Conservation (phyloP, 257 asterid species). For the Galeopsis tetrahit region DNA sequence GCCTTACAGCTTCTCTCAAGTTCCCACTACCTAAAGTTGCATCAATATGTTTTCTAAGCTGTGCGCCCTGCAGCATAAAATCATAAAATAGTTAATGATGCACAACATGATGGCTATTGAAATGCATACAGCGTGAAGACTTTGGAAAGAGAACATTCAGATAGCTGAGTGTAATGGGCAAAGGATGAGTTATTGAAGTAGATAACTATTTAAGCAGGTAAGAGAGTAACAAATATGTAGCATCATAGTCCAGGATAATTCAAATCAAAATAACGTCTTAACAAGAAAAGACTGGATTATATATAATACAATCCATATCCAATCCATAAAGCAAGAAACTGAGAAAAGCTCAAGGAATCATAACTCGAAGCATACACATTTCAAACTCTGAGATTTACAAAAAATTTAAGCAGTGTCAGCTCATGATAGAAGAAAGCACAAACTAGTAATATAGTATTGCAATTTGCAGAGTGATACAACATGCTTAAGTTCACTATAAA, state of each 20-base stretch:
- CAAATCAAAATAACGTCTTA: slow-evolving; percentile 1
- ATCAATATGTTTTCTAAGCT: slow-evolving; percentile 85
- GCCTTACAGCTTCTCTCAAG: slow-evolving; percentile 92
- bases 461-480: neutral
- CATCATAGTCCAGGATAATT: slow-evolving; percentile 1
- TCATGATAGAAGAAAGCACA: slow-evolving; percentile 18
- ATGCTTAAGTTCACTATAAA: slow-evolving; percentile 11
- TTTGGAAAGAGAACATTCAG: slow-evolving; percentile 2
- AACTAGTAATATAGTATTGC: neutral
- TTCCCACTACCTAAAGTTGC: slow-evolving; percentile 95
- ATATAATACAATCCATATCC: neutral
- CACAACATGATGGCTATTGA: neutral
- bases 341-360: slow-evolving; percentile 13
- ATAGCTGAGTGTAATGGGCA: slow-evolving; percentile 19
- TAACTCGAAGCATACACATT: slow-evolving; percentile 9
- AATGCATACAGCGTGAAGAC: slow-evolving; percentile 15
- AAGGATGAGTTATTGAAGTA: slow-evolving; percentile 10
- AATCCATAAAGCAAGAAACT: neutral
- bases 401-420: neutral
- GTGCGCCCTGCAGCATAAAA: slow-evolving; percentile 73
- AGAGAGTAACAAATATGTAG: neutral
- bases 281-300: neutral
- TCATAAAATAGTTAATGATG: slow-evolving; percentile 21
- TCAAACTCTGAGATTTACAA: neutral
- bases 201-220: neutral